Base-by-base conservation (phyloP, 805 yeast genomes). In the Helenozyma rhizophorensis region DNA sequence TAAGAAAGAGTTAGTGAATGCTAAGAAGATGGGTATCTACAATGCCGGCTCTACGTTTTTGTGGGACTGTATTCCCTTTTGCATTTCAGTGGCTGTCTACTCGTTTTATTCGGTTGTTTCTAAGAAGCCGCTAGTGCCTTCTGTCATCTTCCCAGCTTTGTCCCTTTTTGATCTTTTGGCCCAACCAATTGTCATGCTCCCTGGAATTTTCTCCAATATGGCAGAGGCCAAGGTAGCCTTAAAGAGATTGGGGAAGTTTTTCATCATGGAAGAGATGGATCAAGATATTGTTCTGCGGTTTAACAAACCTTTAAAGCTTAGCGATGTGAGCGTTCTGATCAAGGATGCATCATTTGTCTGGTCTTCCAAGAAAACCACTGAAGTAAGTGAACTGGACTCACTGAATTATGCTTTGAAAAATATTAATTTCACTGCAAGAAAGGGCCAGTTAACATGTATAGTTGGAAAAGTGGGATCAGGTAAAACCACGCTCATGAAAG, bases 401-500 rank as follows among this genome's bases (percentile, higher is more conserved):
- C 48, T 53, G 37, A 60, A 58, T 29, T 34, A 49, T 29, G 69
- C 84, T 0, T 55, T 80, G 32, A 56, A 60, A 27, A 53, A 72
- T 45, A 64, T 78, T 28, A 53, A 66, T 33, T 77, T 76, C 41
- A 38, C 48, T 8, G 83, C 78, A 1, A 55, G 45, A n/a, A 71
- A 69, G 45, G 80, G 80, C 4, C 62, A 68, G 23, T 57, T 80
- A 34, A 62, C 75, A 1, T 78, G 86, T 54, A 56, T 80, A 32
- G 78, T 80, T 16, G 86, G 86, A 9, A 61, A 74, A 45, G 86
- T 80, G 21, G 86, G 86, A 3, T 56, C 81, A 10, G 87, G 87
- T 30, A 80, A 80, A 45, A 70, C 83, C 2, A 72, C 85, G 0
- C 59, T 76, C 17, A 55, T 79, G 30, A 68, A 72, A 39, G 65